These are phyloP conservation scores for Jaenimonas drosophilae DNA, from an alignment of 208 protist genomes.

Conservation along the genomic window DNA sequence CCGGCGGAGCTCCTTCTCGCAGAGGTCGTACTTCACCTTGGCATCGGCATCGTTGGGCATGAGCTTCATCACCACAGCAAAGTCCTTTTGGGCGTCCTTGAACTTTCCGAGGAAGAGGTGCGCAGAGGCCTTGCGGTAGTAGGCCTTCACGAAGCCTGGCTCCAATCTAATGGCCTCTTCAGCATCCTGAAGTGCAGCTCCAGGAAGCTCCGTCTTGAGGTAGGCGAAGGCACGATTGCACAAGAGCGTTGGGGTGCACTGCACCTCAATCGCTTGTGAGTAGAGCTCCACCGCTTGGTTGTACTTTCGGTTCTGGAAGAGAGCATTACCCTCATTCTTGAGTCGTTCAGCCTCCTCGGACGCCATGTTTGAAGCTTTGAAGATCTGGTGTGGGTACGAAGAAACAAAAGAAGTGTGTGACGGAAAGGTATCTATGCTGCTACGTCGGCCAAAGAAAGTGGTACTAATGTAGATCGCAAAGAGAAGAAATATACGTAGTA, in stretches of 20 bases:
- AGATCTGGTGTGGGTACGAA: background rate
- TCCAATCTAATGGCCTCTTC: conserved; percentile 88
- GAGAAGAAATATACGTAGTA: background rate
- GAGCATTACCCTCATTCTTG: conserved; percentile 76
- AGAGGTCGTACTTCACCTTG: conserved; percentile 84
- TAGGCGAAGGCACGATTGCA: conserved; percentile 94
- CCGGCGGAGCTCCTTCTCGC: conserved; percentile 89
- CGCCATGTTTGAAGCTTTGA: conserved; percentile 5
- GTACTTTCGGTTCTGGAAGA: conserved; percentile 84
- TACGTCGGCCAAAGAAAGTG: too few relatives aligned
- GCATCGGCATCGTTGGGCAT: conserved; percentile 88
- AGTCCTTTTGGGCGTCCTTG: conserved; percentile 93
- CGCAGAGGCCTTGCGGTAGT: conserved; percentile 95
- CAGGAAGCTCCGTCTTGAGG: conserved; percentile 88
- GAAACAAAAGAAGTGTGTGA: conserved; percentile 9
- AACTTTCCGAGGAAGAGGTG: conserved; percentile 92
- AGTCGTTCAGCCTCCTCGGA: conserved; percentile 46
- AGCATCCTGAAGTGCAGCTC: conserved; percentile 90
- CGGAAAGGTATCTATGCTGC: conserved; percentile 2
- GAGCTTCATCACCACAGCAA: conserved; percentile 83
- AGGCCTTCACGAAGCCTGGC: conserved; percentile 93
- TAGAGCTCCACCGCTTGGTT: conserved; percentile 88
- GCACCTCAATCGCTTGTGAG: conserved; percentile 78
- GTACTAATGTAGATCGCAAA: conserved; percentile 1
- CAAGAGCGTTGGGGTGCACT: conserved; percentile 73